Base-by-base conservation (phyloP, 2,329 filamentous ascomycete genomes). In the Conoideocrella luteorostrata region DNA sequence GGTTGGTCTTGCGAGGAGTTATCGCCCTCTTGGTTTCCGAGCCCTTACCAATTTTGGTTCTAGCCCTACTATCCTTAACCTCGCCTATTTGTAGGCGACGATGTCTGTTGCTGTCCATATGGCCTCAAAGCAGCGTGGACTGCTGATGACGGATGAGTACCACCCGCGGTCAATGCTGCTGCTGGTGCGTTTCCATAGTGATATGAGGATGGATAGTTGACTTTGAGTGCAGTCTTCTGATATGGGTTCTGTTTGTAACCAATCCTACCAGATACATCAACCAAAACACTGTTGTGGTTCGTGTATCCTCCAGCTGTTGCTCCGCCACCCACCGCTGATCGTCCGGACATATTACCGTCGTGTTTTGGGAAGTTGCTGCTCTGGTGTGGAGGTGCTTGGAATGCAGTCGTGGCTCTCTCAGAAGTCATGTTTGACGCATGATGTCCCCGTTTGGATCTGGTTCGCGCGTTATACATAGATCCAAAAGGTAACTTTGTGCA, bases 361-460 rank as follows among this genome's bases (percentile, higher is more conserved):
- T 32, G 45, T 7, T 41, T 34, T 11, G 29, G 22, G 18, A 22
- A 41, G 30, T 33, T 42, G 37, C n/a, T 45, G 29, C 38, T 10
- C 40, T 35, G 41, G 18, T 43, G 28, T 9, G 44, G 34, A 4
- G 46, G 46, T 17, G 41, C 33, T 13, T 46, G 44, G 30, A 39
- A 47, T 5, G 43, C 40, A 30, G 36, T 48, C 6, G 39, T 34
- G 12, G 43, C 29, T 9, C 37, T 17, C 22, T 49, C 44, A 3
- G 44, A 26, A 12, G 30, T 41, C 11, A 22, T 35, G 2, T 20
- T 22, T 7, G 39, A 43, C 10, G 34, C 29, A 34, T 43, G 33
- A n/a, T 64, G 62, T 3, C 58, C 55, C 35, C 65, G 61, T 41
- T 60, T 54, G 11, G 67, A 67, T 45, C 57, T 57, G 10, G 58